Evolutionary conservation across 2,329 filamentous ascomycete species (phyloP).

Genomic region (Fusarium pseudonygamai): DNA sequence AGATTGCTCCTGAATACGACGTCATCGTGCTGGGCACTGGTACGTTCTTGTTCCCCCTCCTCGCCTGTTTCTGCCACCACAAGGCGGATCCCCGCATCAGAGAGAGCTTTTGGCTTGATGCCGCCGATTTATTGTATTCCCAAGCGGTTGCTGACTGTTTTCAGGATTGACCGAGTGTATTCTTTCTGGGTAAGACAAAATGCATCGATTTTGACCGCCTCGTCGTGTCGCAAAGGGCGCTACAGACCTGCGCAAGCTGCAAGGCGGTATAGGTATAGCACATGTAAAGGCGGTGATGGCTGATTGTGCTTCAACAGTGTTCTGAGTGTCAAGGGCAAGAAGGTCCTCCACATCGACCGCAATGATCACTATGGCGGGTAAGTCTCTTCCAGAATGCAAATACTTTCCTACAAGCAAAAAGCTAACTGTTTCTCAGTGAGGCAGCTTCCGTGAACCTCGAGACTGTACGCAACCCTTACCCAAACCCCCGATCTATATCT

Average conservation of each 20-base stretch:
- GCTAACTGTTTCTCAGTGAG: slow-evolving; percentile 65
- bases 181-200: slow-evolving; percentile 81
- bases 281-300: slow-evolving; percentile 38
- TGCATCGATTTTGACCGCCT: neutral
- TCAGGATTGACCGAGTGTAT: slow-evolving; percentile 98
- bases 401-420: neutral
- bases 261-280: slow-evolving; percentile 26
- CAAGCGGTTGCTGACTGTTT: slow-evolving; percentile 36
- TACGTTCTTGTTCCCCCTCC: slow-evolving; percentile 57
- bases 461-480: slow-evolving; percentile 66
- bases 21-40: slow-evolving; percentile 98
- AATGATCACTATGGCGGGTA: slow-evolving; percentile 99
- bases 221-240: slow-evolving; percentile 2
- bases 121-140: neutral
- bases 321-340: slow-evolving; percentile 97
- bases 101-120: slow-evolving; percentile 25
- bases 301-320: slow-evolving; percentile 63
- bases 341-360: slow-evolving; percentile 98
- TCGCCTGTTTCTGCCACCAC: slow-evolving; percentile 26
- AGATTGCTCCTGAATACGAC: slow-evolving; percentile 98
- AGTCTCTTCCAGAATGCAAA: slow-evolving; percentile 48
- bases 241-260: slow-evolving; percentile 11
- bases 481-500: slow-evolving; percentile 23
- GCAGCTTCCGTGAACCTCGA: slow-evolving; percentile 97
- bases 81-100: slow-evolving; percentile 36